These are phyloP conservation scores for Diaporthe citri DNA, from an alignment of 2,329 filamentous ascomycete genomes.

Conservation along the genomic window DNA sequence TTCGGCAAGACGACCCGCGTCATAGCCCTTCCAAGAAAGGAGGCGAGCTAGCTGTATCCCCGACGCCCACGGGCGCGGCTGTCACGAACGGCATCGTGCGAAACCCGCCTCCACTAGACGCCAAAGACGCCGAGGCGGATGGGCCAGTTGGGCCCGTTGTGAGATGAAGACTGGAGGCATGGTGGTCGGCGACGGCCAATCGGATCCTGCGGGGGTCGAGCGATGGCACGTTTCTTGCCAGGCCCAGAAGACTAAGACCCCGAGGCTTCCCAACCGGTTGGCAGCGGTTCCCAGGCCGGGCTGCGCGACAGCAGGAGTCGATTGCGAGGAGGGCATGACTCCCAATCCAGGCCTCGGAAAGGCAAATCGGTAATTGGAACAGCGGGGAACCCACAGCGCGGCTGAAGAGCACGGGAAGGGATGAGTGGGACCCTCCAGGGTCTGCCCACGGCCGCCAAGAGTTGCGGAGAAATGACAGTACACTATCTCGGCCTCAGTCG, in stretches of 20 bases:
- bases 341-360: conserved; percentile 29
- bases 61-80: conserved; percentile 32
- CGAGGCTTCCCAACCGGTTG: background rate
- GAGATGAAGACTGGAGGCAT: conserved; percentile 14
- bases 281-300: conserved; percentile 20
- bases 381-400: conserved; percentile 16
- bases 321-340: conserved; percentile 21
- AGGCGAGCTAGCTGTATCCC: conserved; percentile 24
- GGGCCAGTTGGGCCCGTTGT: background rate
- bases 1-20: conserved; percentile 33
- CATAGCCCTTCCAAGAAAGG: conserved; percentile 22
- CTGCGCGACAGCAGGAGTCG: conserved; percentile 19
- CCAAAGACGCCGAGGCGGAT: background rate
- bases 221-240: conserved; percentile 9
- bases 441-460: too few species aligned
- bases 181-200: conserved; percentile 9
- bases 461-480: conserved; percentile 10
- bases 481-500: background rate
- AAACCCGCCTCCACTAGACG: background rate
- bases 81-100: conserved; percentile 32
- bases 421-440: conserved; percentile 17
- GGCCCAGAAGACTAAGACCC: background rate
- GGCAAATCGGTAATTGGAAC: conserved; percentile 6
- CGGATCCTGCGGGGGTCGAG: conserved; percentile 8
- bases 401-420: conserved; percentile 26